A percentile compares a stretch with the other conserved stretches of the same genome.
phyloP scores from a whole-genome alignment of 2,329 filamentous ascomycete genomes.

The Monosporascus sp. region DNA sequence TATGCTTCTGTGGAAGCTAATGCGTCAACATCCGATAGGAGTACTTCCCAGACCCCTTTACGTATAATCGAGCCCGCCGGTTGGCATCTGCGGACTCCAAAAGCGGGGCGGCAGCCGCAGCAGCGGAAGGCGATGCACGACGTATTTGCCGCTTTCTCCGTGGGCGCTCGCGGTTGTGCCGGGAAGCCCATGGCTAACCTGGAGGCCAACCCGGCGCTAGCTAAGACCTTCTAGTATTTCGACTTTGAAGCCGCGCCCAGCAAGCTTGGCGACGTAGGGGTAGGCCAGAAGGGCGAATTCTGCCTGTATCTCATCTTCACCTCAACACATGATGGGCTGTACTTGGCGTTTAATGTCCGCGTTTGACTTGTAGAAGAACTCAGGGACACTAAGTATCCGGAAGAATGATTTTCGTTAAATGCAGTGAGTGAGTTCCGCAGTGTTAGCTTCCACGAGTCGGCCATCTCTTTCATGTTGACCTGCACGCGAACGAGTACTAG shows the following conservation, averaged over 20 bases:
- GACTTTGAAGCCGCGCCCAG: conserved; percentile 20
- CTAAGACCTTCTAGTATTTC: conserved; percentile 33
- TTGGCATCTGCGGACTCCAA: conserved; percentile 1
- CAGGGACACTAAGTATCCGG: too few species aligned
- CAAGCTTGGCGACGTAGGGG: conserved; percentile 2
- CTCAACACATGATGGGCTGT: conserved; percentile 11
- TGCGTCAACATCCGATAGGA: background rate
- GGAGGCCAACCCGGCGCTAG: conserved; percentile 35
- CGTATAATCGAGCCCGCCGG: conserved; percentile 9
- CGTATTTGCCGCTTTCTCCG: conserved; percentile 28
- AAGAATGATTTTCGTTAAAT: too few species aligned
- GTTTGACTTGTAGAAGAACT: background rate
- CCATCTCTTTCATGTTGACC: too few species aligned
- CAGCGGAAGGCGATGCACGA: conserved; percentile 14
- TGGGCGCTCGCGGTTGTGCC: conserved; percentile 36
- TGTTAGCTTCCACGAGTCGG: too few species aligned
- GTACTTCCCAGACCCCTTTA: conserved; percentile 6
- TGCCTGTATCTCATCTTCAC: conserved; percentile 10
- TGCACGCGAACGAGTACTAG: too few species aligned
- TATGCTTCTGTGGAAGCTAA: background rate
- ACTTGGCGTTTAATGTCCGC: conserved; percentile 6
- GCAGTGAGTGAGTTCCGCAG: too few species aligned
- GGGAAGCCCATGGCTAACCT: conserved; percentile 40
- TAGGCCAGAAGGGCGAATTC: conserved; percentile 9
- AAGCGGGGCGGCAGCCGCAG: background rate